Evolutionary conservation across 208 protist genomes (phyloP).

Genomic region (Trypanosoma caninum): DNA sequence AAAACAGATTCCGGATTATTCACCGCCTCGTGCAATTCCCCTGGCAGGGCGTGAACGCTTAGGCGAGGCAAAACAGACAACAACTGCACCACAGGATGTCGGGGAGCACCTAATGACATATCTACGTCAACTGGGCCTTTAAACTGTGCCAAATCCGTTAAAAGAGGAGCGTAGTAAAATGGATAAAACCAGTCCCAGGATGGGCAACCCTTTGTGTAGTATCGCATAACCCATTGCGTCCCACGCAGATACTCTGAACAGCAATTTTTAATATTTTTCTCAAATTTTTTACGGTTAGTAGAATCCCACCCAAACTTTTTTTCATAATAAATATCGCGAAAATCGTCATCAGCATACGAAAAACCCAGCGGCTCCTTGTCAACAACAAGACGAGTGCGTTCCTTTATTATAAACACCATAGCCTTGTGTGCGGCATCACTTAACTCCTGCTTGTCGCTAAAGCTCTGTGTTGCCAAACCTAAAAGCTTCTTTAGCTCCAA

Average conservation of each 20-base stretch:
- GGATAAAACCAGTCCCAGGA: constrained; percentile 99
- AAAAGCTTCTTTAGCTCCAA: constrained; percentile 11
- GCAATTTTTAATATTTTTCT: constrained; percentile 60
- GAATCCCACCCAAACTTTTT: constrained; percentile 78
- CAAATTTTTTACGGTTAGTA: constrained; percentile 44
- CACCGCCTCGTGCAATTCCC: constrained; percentile 89
- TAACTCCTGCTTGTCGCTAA: constrained; percentile 53
- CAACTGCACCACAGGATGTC: constrained; percentile 98
- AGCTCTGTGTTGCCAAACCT: constrained; percentile 13
- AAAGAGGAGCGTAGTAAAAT: constrained; percentile 98
- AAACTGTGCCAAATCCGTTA: constrained; percentile 82
- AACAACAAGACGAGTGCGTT: constrained; percentile 58
- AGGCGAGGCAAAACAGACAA: constrained; percentile 94
- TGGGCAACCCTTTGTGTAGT: constrained; percentile 98
- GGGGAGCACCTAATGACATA: constrained; percentile 79
- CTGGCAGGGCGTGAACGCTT: constrained; percentile 89
- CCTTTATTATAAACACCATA: constrained; percentile 47
- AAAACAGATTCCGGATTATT: constrained; percentile 90
- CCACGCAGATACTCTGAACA: constrained; percentile 94
- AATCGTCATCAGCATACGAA: constrained; percentile 70
- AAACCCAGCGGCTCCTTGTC: constrained; percentile 70
- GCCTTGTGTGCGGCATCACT: constrained; percentile 50
- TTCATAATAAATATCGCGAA: constrained; percentile 78
- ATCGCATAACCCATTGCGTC: constrained; percentile 98
- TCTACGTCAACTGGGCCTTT: constrained; percentile 49